Evolutionary conservation across 345 rosid genomes (phyloP).

Genomic region (Salix exigua): DNA sequence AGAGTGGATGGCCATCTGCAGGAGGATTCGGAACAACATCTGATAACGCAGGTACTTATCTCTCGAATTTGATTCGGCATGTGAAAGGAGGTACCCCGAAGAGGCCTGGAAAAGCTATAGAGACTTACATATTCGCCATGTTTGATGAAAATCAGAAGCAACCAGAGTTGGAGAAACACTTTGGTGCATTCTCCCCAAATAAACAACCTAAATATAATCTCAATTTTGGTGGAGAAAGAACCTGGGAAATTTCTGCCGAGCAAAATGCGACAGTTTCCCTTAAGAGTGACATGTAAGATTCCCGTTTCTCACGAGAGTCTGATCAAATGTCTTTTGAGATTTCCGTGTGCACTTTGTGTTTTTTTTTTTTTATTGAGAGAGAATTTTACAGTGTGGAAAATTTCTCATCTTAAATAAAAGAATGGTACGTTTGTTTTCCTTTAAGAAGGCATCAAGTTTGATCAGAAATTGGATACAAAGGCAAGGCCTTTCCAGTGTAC

Average conservation of each 20-base stretch:
- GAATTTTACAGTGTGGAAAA: no score
- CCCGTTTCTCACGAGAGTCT: no score
- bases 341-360: no score
- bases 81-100: slow-evolving; percentile 38
- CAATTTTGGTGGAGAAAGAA: slow-evolving; percentile 18
- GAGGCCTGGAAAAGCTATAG: slow-evolving; percentile 31
- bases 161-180: slow-evolving; percentile 36
- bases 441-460: no score
- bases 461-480: neutral
- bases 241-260: slow-evolving; percentile 13
- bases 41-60: slow-evolving; percentile 25
- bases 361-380: no score
- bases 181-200: slow-evolving; percentile 33
- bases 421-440: no score
- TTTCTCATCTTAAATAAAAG: no score
- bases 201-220: slow-evolving; percentile 31
- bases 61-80: slow-evolving; percentile 26
- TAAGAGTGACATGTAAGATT: slow-evolving; percentile 19
- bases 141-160: slow-evolving; percentile 41
- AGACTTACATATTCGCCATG: slow-evolving; percentile 40
- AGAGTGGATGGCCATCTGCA: slow-evolving; percentile 42
- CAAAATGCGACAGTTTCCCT: neutral
- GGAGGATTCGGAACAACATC: slow-evolving; percentile 18
- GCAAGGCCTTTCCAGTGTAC: neutral
- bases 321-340: no score